Conservation (phyloP, 2,329 filamentous ascomycete species). For the Colletotrichum zoysiae region DNA sequence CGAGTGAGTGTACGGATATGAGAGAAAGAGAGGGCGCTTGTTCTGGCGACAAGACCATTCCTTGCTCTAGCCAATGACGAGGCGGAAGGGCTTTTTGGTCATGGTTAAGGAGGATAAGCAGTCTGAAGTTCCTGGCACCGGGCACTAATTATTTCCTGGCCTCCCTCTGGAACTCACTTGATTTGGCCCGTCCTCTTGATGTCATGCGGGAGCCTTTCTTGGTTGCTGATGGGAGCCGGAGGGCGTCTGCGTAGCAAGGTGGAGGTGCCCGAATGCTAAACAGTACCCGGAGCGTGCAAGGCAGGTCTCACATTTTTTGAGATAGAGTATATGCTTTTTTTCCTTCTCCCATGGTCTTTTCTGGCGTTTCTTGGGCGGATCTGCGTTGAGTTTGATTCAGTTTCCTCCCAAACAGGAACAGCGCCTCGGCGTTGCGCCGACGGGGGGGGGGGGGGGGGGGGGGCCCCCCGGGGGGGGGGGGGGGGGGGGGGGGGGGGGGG, state of each 20-base stretch:
- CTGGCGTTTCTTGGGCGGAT: conserved; percentile 28
- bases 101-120: conserved; percentile 10
- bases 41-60: conserved; percentile 2
- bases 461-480: too few relatives aligned
- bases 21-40: conserved; percentile 15
- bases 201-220: conserved; percentile 7
- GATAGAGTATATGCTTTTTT: conserved; percentile 30
- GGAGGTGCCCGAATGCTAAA: conserved; percentile 2
- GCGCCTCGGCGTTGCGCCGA: conserved; percentile 33
- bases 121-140: conserved; percentile 11
- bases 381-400: conserved; percentile 35
- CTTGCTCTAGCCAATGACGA: neutral
- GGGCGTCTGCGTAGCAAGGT: conserved; percentile 22
- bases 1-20: neutral
- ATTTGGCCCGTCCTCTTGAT: neutral
- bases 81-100: neutral
- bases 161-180: neutral
- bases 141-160: neutral
- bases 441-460: neutral
- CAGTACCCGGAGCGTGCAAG: conserved; percentile 14
- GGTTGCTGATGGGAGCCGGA: neutral
- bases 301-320: conserved; percentile 29
- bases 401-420: conserved; percentile 26
- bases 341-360: conserved; percentile 7
- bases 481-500: too few relatives aligned